Evolutionary conservation across 2,329 filamentous ascomycete species (phyloP), one percentile per base, ranked within the genome.

Genomic region (Thielaviopsis musarum): DNA sequence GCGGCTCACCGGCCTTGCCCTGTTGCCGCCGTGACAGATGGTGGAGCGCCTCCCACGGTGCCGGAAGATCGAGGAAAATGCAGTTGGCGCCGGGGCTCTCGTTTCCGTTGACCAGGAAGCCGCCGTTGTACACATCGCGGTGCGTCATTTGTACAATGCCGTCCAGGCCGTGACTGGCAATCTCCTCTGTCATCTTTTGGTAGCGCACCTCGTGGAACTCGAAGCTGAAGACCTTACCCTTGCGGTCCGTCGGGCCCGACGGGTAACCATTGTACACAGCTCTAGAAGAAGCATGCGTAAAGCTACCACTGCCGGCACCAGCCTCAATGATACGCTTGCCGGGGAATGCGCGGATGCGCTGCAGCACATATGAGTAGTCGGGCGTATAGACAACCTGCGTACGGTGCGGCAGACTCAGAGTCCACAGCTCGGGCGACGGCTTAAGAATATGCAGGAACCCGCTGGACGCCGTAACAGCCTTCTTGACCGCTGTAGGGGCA

Each of bases 301-400:
- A 93, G 66, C 85, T 90, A 7, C 88, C 88, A 67, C 87, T 91
- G 6, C 88, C 88, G 1, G 87, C 84, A 34, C 88, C 88, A 3
- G 88, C 88, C 69, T 93, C 88, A 59, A 93, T 90, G 41, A 93
- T 74, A 21, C 77, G 78, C 53, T 81, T 79, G 5, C 88, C 88
- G 0, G 88, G 88, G 21, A 85, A 75, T 5, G 85, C 87, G 34
- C 85, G 79, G 66, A 93, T 78, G 38, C 87, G 78, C 66, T 91
- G 86, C 12, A 93, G 74, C 55, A 93, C 82, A 67, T 90, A 93
- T 72, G 87, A 91, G 71, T 90, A 91, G 69, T 93, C 88, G 17
- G 87, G 87, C 0, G 86, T 91, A 69, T 93, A 93, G 58, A 93
- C 88, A 45, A 93, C 88, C 68, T 93, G 88, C 0, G 88, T 93